phyloP scores from a whole-genome alignment of 495 filamentous ascomycete genomes.

The Margaritispora aquatica region DNA sequence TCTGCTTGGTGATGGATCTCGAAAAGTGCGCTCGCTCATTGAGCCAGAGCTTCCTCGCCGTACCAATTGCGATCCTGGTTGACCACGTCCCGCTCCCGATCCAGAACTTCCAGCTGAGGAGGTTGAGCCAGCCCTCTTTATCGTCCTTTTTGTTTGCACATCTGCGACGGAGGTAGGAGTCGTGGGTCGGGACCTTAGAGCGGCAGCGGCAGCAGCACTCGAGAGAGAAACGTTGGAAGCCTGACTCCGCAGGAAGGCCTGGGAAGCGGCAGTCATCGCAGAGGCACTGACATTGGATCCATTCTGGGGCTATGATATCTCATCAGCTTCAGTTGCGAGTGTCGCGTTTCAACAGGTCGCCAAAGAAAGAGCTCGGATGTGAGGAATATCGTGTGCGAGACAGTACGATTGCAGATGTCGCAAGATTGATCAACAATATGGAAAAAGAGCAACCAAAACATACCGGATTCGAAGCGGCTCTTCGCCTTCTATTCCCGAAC shows the following conservation, averaged over 20 bases:
- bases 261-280: constrained; percentile 67
- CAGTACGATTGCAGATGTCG: constrained; percentile 13
- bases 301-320: constrained; percentile 47
- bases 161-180: constrained; percentile 72
- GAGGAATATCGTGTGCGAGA: not conserved
- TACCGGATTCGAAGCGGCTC: constrained; percentile 47
- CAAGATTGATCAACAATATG: not conserved
- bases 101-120: constrained; percentile 56
- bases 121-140: constrained; percentile 60
- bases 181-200: constrained; percentile 66
- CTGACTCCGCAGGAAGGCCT: constrained; percentile 69
- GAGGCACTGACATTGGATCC: constrained; percentile 58
- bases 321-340: constrained; percentile 16
- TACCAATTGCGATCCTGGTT: constrained; percentile 41
- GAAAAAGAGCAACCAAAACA: constrained; percentile 19
- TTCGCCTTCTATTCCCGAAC: constrained; percentile 47
- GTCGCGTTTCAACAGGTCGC: not conserved
- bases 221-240: constrained; percentile 62
- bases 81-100: constrained; percentile 32
- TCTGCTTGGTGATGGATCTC: constrained; percentile 57
- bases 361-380: not conserved
- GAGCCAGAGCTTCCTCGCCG: constrained; percentile 66
- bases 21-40: constrained; percentile 82
- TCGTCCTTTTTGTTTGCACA: constrained; percentile 80
- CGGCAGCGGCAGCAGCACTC: constrained; percentile 77